Evolutionary conservation across 1,284 basidiomycete species (phyloP).

Genomic region (Ganoderma resinaceum): DNA sequence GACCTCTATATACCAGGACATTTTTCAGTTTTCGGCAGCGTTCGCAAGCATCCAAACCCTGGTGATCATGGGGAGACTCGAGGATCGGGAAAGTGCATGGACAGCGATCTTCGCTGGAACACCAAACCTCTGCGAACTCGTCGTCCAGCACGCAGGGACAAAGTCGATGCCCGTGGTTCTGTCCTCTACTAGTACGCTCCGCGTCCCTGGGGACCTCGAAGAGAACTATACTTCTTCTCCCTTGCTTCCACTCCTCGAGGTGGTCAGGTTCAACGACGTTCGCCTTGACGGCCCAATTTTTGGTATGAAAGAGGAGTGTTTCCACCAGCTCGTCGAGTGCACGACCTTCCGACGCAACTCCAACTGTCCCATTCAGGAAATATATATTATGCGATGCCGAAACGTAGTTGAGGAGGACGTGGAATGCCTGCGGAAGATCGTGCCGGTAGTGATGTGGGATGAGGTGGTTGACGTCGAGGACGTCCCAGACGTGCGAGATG

Average conservation of each 20-base stretch:
- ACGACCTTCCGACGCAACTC: conserved; percentile 19
- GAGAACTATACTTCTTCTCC: background rate
- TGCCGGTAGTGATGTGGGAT: conserved; percentile 20
- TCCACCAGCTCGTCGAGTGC: conserved; percentile 13
- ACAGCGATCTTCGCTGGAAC: conserved; percentile 14
- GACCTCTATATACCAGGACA: too few relatives aligned
- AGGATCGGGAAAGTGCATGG: conserved; percentile 8
- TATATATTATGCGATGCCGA: conserved; percentile 13
- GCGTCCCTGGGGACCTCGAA: too few relatives aligned
- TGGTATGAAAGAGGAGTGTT: background rate
- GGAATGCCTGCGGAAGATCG: conserved; percentile 12
- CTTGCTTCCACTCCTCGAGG: conserved; percentile 14
- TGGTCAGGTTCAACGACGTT: conserved; percentile 5
- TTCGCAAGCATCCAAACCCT: background rate
- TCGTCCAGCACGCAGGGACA: background rate
- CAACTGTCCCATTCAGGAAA: conserved; percentile 7
- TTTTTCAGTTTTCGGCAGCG: background rate
- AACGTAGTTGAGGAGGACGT: conserved; percentile 10
- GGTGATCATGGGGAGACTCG: background rate
- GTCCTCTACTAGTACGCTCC: background rate
- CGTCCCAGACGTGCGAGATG: too few relatives aligned
- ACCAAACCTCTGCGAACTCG: conserved; percentile 14
- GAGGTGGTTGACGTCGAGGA: background rate
- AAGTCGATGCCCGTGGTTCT: conserved; percentile 13
- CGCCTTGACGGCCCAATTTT: conserved; percentile 13